Conservation (phyloP, 345 rosid genomes). For the Boechera retrofracta region DNA sequence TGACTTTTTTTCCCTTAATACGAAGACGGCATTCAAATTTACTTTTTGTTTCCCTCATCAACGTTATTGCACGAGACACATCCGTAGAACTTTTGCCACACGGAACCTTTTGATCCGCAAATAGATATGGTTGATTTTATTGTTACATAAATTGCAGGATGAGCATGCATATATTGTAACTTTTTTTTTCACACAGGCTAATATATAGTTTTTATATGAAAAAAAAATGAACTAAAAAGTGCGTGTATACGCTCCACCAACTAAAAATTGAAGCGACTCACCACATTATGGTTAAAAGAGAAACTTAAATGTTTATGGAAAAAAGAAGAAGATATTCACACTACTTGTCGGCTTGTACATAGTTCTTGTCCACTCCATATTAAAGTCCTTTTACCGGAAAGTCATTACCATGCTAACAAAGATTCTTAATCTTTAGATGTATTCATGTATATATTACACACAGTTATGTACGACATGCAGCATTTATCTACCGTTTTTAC, state of each 20-base stretch:
- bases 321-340: neutral
- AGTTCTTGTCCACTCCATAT: neutral
- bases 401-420: neutral
- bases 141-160: neutral
- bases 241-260: conserved; percentile 23
- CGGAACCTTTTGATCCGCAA: conserved; percentile 26
- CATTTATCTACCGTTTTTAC: neutral
- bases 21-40: conserved; percentile 30
- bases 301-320: conserved; percentile 17
- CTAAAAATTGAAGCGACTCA: conserved; percentile 23
- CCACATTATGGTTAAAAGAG: conserved; percentile 29
- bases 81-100: conserved; percentile 23
- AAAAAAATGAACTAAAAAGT: neutral
- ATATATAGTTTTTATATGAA: neutral
- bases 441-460: neutral
- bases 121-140: neutral
- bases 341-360: conserved; percentile 1
- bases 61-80: conserved; percentile 39
- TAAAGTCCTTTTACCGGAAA: neutral
- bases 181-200: neutral
- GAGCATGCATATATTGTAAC: conserved; percentile 12
- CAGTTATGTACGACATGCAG: neutral
- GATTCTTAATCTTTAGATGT: neutral
- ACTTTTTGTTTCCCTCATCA: conserved; percentile 29
- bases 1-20: conserved; percentile 20